phyloP scores from a whole-genome alignment of 306 rosid genomes.

The Boehmeria nivea region DNA sequence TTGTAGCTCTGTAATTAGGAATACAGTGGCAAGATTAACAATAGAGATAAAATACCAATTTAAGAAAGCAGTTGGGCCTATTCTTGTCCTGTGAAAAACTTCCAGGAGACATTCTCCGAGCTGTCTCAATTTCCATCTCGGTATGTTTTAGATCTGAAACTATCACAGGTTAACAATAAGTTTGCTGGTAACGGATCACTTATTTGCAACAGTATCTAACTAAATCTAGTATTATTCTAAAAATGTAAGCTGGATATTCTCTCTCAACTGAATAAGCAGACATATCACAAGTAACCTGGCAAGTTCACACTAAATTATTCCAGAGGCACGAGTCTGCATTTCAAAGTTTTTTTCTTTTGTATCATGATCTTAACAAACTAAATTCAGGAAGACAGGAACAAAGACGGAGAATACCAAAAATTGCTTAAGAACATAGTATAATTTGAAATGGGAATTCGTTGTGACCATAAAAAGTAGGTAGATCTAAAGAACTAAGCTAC shows the following conservation, averaged over 20 bases:
- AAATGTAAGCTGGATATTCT: background rate
- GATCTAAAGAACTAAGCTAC: constrained; percentile 39
- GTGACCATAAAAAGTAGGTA: background rate
- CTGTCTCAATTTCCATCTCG: constrained; percentile 58
- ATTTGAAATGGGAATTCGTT: no score
- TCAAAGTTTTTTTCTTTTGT: background rate
- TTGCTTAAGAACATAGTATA: no score
- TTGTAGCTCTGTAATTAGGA: background rate
- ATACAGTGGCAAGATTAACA: background rate
- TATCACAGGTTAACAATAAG: constrained; percentile 14
- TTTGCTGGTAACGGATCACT: background rate
- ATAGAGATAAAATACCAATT: constrained; percentile 53
- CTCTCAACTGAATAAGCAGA: background rate
- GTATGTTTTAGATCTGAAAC: constrained; percentile 46
- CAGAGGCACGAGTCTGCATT: no score
- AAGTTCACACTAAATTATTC: no score
- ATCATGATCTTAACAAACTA: background rate
- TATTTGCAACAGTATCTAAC: background rate
- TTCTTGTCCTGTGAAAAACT: constrained; percentile 43
- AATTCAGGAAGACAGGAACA: background rate
- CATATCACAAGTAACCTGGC: no score
- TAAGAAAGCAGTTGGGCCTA: constrained; percentile 69
- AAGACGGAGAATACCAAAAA: no score
- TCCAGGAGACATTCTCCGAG: constrained; percentile 68
- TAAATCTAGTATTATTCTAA: background rate